Conservation (phyloP, 1,284 basidiomycete genomes). For the Thecaphora thlaspeos region DNA sequence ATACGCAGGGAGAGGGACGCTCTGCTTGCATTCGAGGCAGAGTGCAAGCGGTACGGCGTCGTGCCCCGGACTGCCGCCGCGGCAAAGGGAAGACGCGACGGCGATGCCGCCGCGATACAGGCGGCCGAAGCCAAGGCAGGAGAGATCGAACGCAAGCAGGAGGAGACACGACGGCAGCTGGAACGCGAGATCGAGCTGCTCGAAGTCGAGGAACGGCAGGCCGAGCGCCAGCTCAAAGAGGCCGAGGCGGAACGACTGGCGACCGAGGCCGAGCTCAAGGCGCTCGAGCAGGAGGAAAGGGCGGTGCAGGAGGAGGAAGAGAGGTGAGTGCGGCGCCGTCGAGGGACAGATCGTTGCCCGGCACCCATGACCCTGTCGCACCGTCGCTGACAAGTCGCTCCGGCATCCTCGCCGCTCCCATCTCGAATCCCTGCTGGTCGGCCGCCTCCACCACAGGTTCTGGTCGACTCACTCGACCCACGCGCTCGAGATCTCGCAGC, state of each 20-base stretch:
- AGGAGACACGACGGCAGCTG: slow-evolving; percentile 9
- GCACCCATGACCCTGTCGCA: not conserved
- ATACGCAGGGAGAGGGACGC: slow-evolving; percentile 87
- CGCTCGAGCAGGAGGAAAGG: slow-evolving; percentile 72
- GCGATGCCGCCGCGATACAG: slow-evolving; percentile 1
- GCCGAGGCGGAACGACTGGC: slow-evolving; percentile 55
- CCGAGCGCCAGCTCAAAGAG: slow-evolving; percentile 21
- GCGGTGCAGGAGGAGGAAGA: slow-evolving; percentile 75
- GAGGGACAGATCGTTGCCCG: slow-evolving; percentile 73
- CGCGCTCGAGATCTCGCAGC: slow-evolving; percentile 67
- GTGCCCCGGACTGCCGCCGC: slow-evolving; percentile 8
- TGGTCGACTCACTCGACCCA: slow-evolving; percentile 77
- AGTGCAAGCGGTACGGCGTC: slow-evolving; percentile 32
- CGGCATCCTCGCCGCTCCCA: too few species aligned
- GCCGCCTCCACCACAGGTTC: slow-evolving; percentile 65
- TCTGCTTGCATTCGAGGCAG: slow-evolving; percentile 58
- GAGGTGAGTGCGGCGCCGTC: slow-evolving; percentile 67
- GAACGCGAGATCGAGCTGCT: slow-evolving; percentile 26
- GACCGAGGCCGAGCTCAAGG: slow-evolving; percentile 71
- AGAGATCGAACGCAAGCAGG: too few species aligned
- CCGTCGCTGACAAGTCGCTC: not conserved
- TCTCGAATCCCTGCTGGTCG: not conserved
- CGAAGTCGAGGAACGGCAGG: slow-evolving; percentile 12
- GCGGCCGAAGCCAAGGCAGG: too few species aligned
- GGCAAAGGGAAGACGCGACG: slow-evolving; percentile 9